Conservation (phyloP, 1,139 yeast species). For the Petasospora rhodanensis region DNA sequence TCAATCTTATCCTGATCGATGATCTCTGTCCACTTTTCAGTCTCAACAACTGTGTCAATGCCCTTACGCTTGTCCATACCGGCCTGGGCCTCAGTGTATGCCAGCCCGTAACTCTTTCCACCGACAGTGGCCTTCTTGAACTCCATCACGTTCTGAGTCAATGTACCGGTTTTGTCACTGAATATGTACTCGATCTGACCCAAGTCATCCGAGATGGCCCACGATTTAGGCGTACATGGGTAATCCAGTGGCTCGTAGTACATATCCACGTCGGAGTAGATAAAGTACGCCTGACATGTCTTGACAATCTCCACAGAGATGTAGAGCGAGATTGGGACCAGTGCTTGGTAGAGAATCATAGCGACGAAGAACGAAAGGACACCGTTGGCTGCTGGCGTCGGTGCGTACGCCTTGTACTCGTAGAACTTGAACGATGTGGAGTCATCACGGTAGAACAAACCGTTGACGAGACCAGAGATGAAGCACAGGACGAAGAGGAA, state of each 20-base stretch:
- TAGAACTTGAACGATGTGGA: conserved; percentile 60
- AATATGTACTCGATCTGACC: conserved; percentile 96
- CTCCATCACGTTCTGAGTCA: conserved; percentile 96
- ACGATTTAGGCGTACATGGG: conserved; percentile 93
- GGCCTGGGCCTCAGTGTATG: conserved; percentile 93
- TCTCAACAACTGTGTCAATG: conserved; percentile 67
- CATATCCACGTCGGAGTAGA: conserved; percentile 83
- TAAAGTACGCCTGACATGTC: conserved; percentile 90
- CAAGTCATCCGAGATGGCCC: conserved; percentile 96
- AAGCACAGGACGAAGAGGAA: conserved; percentile 76
- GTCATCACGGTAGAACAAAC: conserved; percentile 55
- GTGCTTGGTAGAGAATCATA: conserved; percentile 80
- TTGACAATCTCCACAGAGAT: conserved; percentile 94
- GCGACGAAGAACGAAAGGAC: conserved; percentile 84
- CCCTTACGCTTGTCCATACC: conserved; percentile 91
- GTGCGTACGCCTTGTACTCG: conserved; percentile 59
- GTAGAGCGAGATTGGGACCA: conserved; percentile 93
- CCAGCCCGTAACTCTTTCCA: conserved; percentile 87
- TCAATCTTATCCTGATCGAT: conserved; percentile 58
- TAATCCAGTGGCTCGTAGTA: conserved; percentile 81
- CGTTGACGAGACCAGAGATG: conserved; percentile 78
- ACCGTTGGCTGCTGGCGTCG: conserved; percentile 72
- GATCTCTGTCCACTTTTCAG: conserved; percentile 53
- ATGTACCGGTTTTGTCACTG: conserved; percentile 95
- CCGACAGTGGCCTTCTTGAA: conserved; percentile 88